Percentiles rank a stretch among this genome's conserved stretches.
These are phyloP conservation scores for Botrytis fabae DNA, from an alignment of 2,329 filamentous ascomycete species.

Conservation along the genomic window DNA sequence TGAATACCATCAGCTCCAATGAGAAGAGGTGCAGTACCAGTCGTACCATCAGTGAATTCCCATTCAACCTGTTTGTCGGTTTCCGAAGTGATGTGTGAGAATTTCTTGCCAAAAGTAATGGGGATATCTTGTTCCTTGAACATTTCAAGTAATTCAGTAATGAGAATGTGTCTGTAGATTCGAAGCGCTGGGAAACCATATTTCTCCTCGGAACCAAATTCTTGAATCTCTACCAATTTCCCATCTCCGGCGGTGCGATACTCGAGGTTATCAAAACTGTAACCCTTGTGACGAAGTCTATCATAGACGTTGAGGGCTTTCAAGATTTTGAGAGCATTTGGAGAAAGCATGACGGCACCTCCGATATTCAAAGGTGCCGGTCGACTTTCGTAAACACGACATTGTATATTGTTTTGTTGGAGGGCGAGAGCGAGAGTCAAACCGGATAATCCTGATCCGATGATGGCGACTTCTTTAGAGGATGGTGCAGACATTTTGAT, in stretches of 20 bases:
- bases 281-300: constrained; percentile 47
- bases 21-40: constrained; percentile 46
- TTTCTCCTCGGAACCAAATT: constrained; percentile 49
- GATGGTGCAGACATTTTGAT: constrained; percentile 6
- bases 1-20: constrained; percentile 62
- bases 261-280: constrained; percentile 52
- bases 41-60: constrained; percentile 50
- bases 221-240: constrained; percentile 45
- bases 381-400: constrained; percentile 54
- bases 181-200: constrained; percentile 56
- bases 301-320: constrained; percentile 52
- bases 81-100: constrained; percentile 47
- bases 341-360: constrained; percentile 59
- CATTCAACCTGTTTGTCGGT: constrained; percentile 46
- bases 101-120: constrained; percentile 51
- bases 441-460: constrained; percentile 52
- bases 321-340: constrained; percentile 57
- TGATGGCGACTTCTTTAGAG: constrained; percentile 44
- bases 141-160: constrained; percentile 49
- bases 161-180: constrained; percentile 54
- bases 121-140: constrained; percentile 45
- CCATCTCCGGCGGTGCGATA: constrained; percentile 44
- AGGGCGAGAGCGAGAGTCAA: constrained; percentile 57
- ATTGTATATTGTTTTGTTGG: constrained; percentile 51
- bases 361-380: constrained; percentile 48